Conservation (phyloP, 495 filamentous ascomycete species). For the Hyaloscypha bicolor region DNA sequence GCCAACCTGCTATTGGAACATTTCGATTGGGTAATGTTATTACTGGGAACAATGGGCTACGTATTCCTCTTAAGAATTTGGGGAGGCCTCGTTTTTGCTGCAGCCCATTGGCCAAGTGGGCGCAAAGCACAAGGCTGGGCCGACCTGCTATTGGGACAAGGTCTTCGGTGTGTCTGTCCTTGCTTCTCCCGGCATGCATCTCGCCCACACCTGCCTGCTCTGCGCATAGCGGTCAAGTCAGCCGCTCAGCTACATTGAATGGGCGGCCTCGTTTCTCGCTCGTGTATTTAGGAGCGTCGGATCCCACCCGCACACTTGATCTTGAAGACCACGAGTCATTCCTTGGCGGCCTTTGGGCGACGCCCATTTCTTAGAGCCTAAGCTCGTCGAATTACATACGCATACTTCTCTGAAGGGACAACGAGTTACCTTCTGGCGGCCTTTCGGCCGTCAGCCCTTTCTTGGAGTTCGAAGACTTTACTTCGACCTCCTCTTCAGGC, state of each 20-base stretch:
- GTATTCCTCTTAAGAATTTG: not conserved
- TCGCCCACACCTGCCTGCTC: not conserved
- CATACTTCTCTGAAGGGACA: not conserved
- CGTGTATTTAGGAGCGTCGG: not conserved
- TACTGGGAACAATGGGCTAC: not conserved
- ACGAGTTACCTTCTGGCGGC: not conserved
- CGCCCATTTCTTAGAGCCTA: too few relatives aligned
- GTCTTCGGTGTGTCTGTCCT: too few relatives aligned
- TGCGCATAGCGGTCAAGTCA: not conserved
- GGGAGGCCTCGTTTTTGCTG: not conserved
- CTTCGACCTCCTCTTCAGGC: not conserved
- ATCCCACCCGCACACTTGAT: not conserved
- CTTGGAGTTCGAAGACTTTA: not conserved
- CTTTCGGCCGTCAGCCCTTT: not conserved
- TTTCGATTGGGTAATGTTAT: too few relatives aligned
- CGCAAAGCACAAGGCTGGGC: not conserved
- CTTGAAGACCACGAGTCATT: not conserved
- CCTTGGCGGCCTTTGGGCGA: too few relatives aligned
- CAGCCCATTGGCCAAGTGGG: not conserved
- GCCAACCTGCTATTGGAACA: not conserved
- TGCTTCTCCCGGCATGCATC: not conserved
- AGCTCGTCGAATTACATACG: too few relatives aligned
- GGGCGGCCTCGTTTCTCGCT: conserved; percentile 2
- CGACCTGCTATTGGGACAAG: not conserved
- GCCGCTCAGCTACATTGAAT: not conserved